These are phyloP conservation scores for Coemansia sp. DNA, from an alignment of 192 early-diverging fungal genomes.

Conservation along the genomic window DNA sequence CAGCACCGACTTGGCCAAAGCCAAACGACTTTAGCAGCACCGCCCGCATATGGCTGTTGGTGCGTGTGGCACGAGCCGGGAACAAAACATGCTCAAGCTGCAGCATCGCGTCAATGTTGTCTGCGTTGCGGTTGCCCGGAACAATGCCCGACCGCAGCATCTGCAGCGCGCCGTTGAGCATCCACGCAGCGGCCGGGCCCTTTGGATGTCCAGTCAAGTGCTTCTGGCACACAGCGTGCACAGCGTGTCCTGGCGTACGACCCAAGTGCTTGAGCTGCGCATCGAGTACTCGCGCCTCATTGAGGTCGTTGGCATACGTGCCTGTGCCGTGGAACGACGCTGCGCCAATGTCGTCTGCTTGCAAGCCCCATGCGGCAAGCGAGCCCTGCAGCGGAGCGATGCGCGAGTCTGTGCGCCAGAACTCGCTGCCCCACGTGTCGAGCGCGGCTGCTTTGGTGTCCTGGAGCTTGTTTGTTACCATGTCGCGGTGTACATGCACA, in stretches of 20 bases:
- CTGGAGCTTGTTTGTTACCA: constrained; percentile 26
- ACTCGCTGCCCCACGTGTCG: constrained; percentile 79
- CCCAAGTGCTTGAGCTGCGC: constrained; percentile 84
- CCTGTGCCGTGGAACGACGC: constrained; percentile 96
- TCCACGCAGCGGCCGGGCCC: constrained; percentile 95
- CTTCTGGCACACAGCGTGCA: constrained; percentile 87
- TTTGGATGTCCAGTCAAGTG: constrained; percentile 94
- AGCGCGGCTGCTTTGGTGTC: constrained; percentile 66
- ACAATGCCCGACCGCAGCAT: constrained; percentile 78
- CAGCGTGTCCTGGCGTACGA: constrained; percentile 74
- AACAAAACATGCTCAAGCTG: constrained; percentile 78
- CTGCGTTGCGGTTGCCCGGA: constrained; percentile 88
- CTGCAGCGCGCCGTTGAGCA: constrained; percentile 92
- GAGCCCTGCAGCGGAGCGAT: constrained; percentile 86
- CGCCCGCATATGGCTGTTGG: constrained; percentile 59
- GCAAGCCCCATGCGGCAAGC: constrained; percentile 84
- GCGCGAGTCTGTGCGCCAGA: constrained; percentile 68
- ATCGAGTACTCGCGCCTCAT: constrained; percentile 86
- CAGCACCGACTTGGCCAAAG: constrained; percentile 73
- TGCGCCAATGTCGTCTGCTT: constrained; percentile 87
- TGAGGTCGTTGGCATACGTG: constrained; percentile 94
- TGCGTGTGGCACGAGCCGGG: constrained; percentile 64
- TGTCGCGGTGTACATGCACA: neutral
- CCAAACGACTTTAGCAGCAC: constrained; percentile 71
- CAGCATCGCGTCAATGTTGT: constrained; percentile 55